Percentiles rank a stretch among this genome's conserved stretches.
These are phyloP conservation scores for Starmerella riodocensis DNA, from an alignment of 805 yeast genomes.

Conservation along the genomic window DNA sequence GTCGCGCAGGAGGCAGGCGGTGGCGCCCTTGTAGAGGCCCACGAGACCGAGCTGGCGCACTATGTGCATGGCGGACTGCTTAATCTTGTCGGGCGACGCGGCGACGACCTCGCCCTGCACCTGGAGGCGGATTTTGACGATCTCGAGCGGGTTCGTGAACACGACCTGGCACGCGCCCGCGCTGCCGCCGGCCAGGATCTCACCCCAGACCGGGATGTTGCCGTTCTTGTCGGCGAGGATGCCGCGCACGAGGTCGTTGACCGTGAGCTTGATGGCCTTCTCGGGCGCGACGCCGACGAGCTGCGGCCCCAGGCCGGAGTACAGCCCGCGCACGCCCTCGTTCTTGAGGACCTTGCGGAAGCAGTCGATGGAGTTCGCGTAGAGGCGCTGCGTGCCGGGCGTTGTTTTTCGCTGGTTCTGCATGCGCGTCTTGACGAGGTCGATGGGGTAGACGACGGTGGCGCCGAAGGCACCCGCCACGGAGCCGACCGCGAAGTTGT, in stretches of 20 bases:
- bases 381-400: slow-evolving; percentile 35
- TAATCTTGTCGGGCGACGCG: slow-evolving; percentile 1
- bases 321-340: slow-evolving; percentile 77
- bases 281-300: slow-evolving; percentile 96
- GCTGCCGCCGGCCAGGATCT: slow-evolving; percentile 74
- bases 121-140: slow-evolving; percentile 87
- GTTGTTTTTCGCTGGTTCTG: slow-evolving; percentile 67
- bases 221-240: slow-evolving; percentile 47
- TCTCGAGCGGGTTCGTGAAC: slow-evolving; percentile 91
- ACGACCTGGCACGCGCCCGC: slow-evolving; percentile 97
- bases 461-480: slow-evolving; percentile 97
- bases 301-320: slow-evolving; percentile 89
- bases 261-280: slow-evolving; percentile 90
- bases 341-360: slow-evolving; percentile 56
- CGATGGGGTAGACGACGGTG: slow-evolving; percentile 94
- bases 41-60: slow-evolving; percentile 64
- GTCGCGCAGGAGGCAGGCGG: slow-evolving; percentile 85
- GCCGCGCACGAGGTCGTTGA: slow-evolving; percentile 75
- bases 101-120: slow-evolving; percentile 65
- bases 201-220: slow-evolving; percentile 43
- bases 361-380: slow-evolving; percentile 76
- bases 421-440: slow-evolving; percentile 90
- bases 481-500: slow-evolving; percentile 81
- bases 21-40: slow-evolving; percentile 84
- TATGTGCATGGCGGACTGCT: slow-evolving; percentile 51